Evolutionary conservation across 371 early-diverging fungal genomes (phyloP).

Genomic region (Mucor irregularis): DNA sequence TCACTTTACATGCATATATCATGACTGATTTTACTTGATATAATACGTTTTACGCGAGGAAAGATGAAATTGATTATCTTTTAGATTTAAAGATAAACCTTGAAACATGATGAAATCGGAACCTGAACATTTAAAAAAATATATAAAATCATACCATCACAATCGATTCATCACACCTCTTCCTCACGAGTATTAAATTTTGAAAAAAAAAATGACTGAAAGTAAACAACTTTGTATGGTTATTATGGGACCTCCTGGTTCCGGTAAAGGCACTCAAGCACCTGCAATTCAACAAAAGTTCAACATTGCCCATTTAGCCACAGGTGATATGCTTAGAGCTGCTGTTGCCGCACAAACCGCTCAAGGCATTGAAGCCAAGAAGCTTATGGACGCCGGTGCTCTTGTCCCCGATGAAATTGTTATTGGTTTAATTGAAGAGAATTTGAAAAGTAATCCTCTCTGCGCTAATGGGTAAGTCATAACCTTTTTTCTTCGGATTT

Average conservation of each 20-base stretch:
- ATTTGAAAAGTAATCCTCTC: constrained; percentile 87
- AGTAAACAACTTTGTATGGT: constrained; percentile 83
- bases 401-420: constrained; percentile 99
- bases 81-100: too few relatives aligned
- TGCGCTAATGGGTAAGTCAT: constrained; percentile 84
- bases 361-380: constrained; percentile 93
- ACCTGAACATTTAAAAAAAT: too few relatives aligned
- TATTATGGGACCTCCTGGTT: constrained; percentile 98
- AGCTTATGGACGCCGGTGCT: constrained; percentile 97
- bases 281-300: constrained; percentile 92
- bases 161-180: too few relatives aligned
- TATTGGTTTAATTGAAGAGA: constrained; percentile 94
- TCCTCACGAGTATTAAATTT: too few relatives aligned
- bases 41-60: too few relatives aligned
- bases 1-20: too few relatives aligned
- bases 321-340: constrained; percentile 99
- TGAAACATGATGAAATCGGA: too few relatives aligned
- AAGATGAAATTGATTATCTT: too few relatives aligned
- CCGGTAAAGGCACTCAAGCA: constrained; percentile 99
- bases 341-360: constrained; percentile 92
- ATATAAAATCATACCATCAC: too few relatives aligned
- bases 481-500: not conserved
- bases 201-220: too few relatives aligned
- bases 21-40: too few relatives aligned
- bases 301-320: constrained; percentile 96